phyloP scores from a whole-genome alignment of 148 eudicot species.

The Fallopia convolvulus region DNA sequence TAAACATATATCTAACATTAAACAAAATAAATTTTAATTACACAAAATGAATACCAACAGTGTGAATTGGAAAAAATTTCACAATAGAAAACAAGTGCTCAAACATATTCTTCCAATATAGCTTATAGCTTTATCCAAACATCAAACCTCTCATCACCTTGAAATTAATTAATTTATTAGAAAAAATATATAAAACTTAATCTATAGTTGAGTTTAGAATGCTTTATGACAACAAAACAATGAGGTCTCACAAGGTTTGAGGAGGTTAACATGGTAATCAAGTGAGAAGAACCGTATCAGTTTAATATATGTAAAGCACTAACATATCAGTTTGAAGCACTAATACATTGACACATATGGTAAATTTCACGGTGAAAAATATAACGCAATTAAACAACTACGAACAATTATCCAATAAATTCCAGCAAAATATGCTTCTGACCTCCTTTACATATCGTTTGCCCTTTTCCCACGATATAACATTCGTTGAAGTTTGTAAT shows the following conservation, averaged over 20 bases:
- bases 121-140: too few relatives aligned
- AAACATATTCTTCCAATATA: too few relatives aligned
- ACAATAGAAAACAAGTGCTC: too few relatives aligned
- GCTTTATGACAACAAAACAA: background rate
- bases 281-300: background rate
- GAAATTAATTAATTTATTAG: background rate
- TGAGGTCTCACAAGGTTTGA: background rate
- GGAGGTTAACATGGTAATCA: background rate
- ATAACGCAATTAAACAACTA: background rate
- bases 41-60: too few relatives aligned
- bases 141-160: too few relatives aligned
- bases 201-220: background rate
- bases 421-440: background rate
- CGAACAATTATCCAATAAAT: background rate
- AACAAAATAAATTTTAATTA: too few relatives aligned
- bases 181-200: too few relatives aligned
- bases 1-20: too few relatives aligned
- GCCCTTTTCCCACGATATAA: slow-evolving; percentile 94
- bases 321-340: background rate
- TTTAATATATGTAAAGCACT: background rate
- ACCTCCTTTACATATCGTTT: slow-evolving; percentile 83
- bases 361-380: background rate
- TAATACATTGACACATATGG: background rate
- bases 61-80: too few relatives aligned
- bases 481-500: slow-evolving; percentile 90